Evolutionary conservation across 2,329 filamentous ascomycete species (phyloP), one percentile per base, ranked within the genome.

Genomic region (Anthostomella pinea): DNA sequence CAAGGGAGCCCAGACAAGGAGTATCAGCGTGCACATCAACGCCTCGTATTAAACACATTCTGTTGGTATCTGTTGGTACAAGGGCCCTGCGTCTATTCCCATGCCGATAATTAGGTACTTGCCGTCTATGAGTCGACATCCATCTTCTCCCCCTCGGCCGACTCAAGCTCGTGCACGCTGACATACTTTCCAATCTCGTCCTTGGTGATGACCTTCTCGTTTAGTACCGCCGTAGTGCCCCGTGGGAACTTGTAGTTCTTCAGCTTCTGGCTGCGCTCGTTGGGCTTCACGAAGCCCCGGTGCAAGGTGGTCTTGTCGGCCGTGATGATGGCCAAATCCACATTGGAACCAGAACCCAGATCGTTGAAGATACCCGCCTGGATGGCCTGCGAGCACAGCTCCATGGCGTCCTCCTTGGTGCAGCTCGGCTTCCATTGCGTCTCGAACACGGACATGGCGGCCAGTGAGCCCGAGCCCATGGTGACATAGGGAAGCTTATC

Each of bases 401-500:
- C 74, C 45, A 90, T 72, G 11, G 85, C 85, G 25, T 81, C 81
- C 29, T 87, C 81, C 51, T 77, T 75, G 47, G 77, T 84, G 62
- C 96, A 65, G 43, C 81, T 69, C 6, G 80, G 70, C 76, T 90
- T 87, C 94, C 94, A 98, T 68, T 84, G 83, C 32, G 90, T 94
- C 75, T 98, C 93, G 60, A 98, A 98, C 33, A 98, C 86, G 20
- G 87, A 87, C 93, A 98, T 98, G 61, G 93, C 93, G 18, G 93
- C 93, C 51, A 98, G 73, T 30, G 88, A 95, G 48, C 93, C 93
- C 16, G 87, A 95, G 36, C 93, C 93, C 93, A 98, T 98, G 49
- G 94, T 98, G 52, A 98, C 94, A 66, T 98, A 98, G 33, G 93
- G 93, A 31, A 98, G 83, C 75, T 97, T 98, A 72, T 98, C 93